These are phyloP conservation scores for Dryas alaskensis DNA, from an alignment of 306 rosid species.

Conservation along the genomic window DNA sequence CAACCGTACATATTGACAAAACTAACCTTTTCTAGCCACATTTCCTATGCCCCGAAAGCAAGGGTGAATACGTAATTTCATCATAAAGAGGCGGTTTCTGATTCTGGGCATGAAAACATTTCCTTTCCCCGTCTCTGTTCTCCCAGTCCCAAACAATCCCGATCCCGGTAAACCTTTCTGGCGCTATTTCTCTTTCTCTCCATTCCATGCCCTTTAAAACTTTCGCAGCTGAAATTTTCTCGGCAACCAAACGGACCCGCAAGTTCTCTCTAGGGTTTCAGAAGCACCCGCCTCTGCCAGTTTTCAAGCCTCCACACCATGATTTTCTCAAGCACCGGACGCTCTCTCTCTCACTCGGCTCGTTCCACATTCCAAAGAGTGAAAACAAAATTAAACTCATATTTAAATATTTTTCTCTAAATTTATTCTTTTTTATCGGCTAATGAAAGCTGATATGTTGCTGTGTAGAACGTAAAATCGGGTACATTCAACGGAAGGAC, in stretches of 20 bases:
- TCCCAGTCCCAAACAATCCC: background rate
- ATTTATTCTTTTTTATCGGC: background rate
- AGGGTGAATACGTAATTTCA: background rate
- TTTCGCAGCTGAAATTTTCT: background rate
- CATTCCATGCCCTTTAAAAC: background rate
- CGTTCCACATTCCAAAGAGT: conserved; percentile 26
- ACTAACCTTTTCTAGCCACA: background rate
- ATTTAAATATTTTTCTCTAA: background rate
- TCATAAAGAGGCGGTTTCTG: background rate
- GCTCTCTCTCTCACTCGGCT: conserved; percentile 29
- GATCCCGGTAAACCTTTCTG: background rate
- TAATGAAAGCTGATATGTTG: background rate
- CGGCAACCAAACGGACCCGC: background rate
- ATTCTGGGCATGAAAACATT: background rate
- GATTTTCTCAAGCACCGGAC: conserved; percentile 34
- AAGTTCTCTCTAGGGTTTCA: background rate
- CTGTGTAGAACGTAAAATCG: conserved; percentile 20
- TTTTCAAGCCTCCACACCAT: conserved; percentile 8
- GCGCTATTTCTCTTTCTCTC: background rate
- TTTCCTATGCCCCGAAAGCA: too few relatives aligned
- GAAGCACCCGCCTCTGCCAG: background rate
- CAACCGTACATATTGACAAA: background rate
- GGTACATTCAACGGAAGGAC: conserved; percentile 22
- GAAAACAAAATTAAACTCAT: background rate
- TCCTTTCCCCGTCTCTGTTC: background rate